These are phyloP conservation scores for Euryodendron excelsum DNA, from an alignment of 148 eudicot species.

Conservation along the genomic window DNA sequence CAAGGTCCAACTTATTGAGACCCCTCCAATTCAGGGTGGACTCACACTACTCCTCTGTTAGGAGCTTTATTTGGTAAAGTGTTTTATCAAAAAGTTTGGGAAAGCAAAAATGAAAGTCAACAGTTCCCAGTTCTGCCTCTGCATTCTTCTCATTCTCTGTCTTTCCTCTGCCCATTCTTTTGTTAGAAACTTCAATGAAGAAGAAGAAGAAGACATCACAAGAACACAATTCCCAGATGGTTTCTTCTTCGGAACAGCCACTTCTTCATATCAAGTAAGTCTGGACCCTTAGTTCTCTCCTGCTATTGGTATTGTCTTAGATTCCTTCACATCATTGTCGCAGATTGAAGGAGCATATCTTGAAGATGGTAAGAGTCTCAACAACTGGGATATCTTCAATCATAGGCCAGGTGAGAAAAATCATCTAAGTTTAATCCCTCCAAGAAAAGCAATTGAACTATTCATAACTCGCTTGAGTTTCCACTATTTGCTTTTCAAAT, in stretches of 20 bases:
- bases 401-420: slow-evolving; percentile 26
- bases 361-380: slow-evolving; percentile 62
- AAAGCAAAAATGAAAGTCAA: neutral
- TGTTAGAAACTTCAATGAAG: neutral
- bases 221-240: slow-evolving; percentile 57
- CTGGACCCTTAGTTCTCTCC: neutral
- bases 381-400: slow-evolving; percentile 68
- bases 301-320: neutral
- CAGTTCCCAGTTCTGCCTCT: neutral
- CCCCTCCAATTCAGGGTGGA: no score
- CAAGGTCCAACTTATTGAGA: no score
- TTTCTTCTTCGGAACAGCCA: slow-evolving; percentile 65
- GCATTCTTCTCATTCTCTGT: slow-evolving; percentile 3
- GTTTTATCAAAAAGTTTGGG: neutral
- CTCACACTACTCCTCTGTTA: no score
- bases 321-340: neutral
- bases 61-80: neutral
- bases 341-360: slow-evolving; percentile 67
- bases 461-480: no score
- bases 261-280: slow-evolving; percentile 68
- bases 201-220: slow-evolving; percentile 24
- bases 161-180: neutral
- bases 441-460: neutral
- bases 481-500: neutral
- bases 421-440: neutral